Conservation (phyloP, 2,329 filamentous ascomycete genomes). For the Ramichloridium luteum region DNA sequence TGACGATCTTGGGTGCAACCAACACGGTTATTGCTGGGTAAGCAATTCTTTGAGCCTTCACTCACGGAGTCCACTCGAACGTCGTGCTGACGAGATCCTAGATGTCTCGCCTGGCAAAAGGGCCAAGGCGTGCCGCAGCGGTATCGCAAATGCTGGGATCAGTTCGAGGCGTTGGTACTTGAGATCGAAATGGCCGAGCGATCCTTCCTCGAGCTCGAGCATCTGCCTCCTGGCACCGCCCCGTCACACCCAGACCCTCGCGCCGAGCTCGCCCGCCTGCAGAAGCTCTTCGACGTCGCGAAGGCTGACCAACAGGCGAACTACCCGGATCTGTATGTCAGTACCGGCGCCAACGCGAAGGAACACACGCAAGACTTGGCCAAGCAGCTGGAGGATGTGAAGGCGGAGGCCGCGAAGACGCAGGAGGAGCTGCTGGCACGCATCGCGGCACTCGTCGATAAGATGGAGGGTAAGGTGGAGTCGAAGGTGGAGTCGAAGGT, state of each 20-base stretch:
- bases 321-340: constrained; percentile 12
- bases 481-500: too few species aligned
- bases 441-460: too few species aligned
- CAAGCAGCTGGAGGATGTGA: too few species aligned
- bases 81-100: background rate
- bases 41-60: too few species aligned
- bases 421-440: too few species aligned
- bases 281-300: constrained; percentile 8
- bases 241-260: constrained; percentile 5
- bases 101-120: constrained; percentile 9
- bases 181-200: constrained; percentile 9
- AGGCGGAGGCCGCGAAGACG: too few species aligned
- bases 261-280: constrained; percentile 5
- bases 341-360: too few species aligned
- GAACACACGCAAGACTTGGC: too few species aligned
- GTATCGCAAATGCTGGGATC: constrained; percentile 7
- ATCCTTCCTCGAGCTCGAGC: constrained; percentile 7
- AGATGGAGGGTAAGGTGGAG: too few species aligned
- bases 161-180: constrained; percentile 8
- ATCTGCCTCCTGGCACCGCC: constrained; percentile 3
- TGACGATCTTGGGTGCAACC: constrained; percentile 9
- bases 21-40: constrained; percentile 10
- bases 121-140: constrained; percentile 10
- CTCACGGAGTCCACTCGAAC: too few species aligned
- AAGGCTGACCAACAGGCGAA: constrained; percentile 7